Evolutionary conservation across 1,284 basidiomycete genomes (phyloP), one percentile per base, ranked within the genome.

Genomic region (Takashimella koratensis): DNA sequence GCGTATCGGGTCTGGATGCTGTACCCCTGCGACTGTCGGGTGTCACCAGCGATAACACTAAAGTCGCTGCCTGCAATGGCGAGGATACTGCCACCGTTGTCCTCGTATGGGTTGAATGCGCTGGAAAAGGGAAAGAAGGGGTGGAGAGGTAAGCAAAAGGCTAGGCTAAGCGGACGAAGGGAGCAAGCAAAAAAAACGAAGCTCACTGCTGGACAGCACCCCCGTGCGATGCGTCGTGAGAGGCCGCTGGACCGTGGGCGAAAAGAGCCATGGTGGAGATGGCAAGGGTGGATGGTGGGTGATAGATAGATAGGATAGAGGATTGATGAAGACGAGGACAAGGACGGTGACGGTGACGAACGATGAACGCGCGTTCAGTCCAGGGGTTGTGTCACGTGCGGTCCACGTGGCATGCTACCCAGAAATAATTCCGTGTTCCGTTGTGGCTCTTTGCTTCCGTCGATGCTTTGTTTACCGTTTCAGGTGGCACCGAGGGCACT

Each of bases 1-100:
- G 91, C 91, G 76, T 95, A 95, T 73, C 93, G 84, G 52, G 92
- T 94, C 79, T 97, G 93, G 73, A 96, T 96, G 68, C 81, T 89
- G 78, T 90, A 96, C 25, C 92, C 92, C 75, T 93, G 89, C 59
- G 87, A 91, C 79, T 96, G 93, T 59, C 93, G 81, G 30, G 93
- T 97, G 77, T 97, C 93, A 52, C 91, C 90, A 4, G 93, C 92
- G 69, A 96, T 89, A 70, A 96, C 90, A 53, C 83, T 83, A 75
- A 96, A 97, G 76, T 93, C 88, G 51, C 84, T 82, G 49, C 92
- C 92, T 6, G 92, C 90, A 74, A 97, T 90, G 67, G 93, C 90
- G 62, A 97, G 85, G 77, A 96, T 93, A 39, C 92, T 92, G 25
- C 92, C 92, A 47, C 92, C 91, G 66, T 95, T 96, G 67, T 92